Evolutionary conservation across 1,284 basidiomycete species (phyloP), one percentile per base, ranked within the genome.

Genomic region (Boletus holoroseus): DNA sequence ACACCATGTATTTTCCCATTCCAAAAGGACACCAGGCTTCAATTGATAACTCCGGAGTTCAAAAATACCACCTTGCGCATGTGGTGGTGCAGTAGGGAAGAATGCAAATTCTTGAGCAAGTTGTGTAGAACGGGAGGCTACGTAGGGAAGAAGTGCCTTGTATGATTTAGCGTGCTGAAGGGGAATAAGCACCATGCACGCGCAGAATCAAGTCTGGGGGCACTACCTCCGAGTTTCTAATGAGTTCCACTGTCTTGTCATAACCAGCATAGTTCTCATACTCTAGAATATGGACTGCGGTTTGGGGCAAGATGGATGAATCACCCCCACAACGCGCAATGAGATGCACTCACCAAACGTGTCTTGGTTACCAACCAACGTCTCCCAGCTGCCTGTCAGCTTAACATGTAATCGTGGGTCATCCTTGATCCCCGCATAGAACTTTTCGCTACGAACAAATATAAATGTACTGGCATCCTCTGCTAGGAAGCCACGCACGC

Each of bases 31-130:
- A 13, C 94, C 94, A 1, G 94, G 90, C 58, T 82, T 81, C 50
- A 90, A 68, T 62, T 87, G 82, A 71, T 97, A 97, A 39, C 81
- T 84, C 58, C 94, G 78, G 63, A 97, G 73, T 71, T 97, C 94
- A 65, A 94, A 97, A 44, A 97, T 76, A 7, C 94, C 94, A 15
- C 94, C 93, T 62, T 88, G 79, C 18, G 82, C 76, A 59, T 80
- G 87, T 2, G 92, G 91, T 27, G 93, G 91, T 13, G 88, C 81
- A 3, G 91, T 91, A 2, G 92, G 91, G 68, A 93, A 84, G 73
- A 96, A 94, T 1, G 90, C 90, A 70, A 97, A 97, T 68, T 97
- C 94, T 66, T 93, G 91, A 58, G 85, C 83, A 47, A 95, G 76
- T 61, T 94, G 91, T 20, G 78, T 77, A 41, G 82, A 78, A 46